These are phyloP conservation scores for Mallotus japonicus DNA, from an alignment of 441 rosid genomes.

Conservation along the genomic window DNA sequence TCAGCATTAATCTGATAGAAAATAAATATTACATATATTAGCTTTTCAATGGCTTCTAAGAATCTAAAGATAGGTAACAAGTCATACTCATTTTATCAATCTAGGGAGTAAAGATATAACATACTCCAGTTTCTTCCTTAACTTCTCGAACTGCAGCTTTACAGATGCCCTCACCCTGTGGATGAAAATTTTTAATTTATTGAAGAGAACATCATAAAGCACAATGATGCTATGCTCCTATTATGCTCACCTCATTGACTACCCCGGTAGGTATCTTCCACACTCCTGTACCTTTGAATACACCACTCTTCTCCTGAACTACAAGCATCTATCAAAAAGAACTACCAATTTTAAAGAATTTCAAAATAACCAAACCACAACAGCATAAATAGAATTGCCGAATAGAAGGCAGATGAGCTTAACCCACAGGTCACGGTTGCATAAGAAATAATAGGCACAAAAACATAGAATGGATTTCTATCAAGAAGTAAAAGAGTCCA, in stretches of 20 bases:
- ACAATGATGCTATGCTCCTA: background rate
- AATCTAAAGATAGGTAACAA: background rate
- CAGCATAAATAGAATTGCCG: background rate
- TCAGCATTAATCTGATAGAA: constrained; percentile 51
- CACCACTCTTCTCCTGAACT: constrained; percentile 65
- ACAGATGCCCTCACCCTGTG: constrained; percentile 69
- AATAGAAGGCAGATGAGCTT: background rate
- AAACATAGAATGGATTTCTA: background rate
- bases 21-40: constrained; percentile 6
- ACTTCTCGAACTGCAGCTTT: constrained; percentile 64
- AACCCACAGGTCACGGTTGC: background rate
- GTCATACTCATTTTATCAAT: background rate
- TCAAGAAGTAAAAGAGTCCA: background rate
- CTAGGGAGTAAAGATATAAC: constrained; percentile 16
- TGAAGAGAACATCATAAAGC: background rate
- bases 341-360: background rate
- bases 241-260: constrained; percentile 47
- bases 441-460: background rate
- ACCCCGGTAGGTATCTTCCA: constrained; percentile 86
- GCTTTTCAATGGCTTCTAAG: background rate
- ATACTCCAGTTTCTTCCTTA: constrained; percentile 80
- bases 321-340: constrained; percentile 52
- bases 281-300: constrained; percentile 46
- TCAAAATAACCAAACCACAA: background rate
- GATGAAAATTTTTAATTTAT: constrained; percentile 13